Evolutionary conservation across 805 yeast genomes (phyloP), one percentile per base, ranked within the genome.

Genomic region (Cyberlindnera saturnus): DNA sequence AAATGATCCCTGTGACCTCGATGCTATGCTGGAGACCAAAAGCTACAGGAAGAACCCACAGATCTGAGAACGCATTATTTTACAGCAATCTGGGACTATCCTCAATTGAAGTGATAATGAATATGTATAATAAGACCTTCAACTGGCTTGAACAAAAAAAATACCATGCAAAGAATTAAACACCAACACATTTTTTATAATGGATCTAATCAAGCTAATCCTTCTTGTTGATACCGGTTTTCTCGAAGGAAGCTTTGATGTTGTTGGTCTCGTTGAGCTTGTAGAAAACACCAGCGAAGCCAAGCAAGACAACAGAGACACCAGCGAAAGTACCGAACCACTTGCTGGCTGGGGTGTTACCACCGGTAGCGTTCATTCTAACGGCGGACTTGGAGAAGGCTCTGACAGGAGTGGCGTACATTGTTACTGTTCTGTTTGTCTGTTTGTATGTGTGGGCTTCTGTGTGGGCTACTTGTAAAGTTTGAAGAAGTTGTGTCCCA

Each of bases 341-440:
- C 48, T 39, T 32, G 36, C 29, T 20, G 16, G 41, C 35, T 5
- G 47, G 8, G 26, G 54, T 32, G 18, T 47, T 40, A 23, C 45
- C 47, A 18, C 42, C 45, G 19, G 38, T 14, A 30, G 56, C 53
- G 42, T 39, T 51, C 46, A 55, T 41, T 53, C 59, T 55, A 42
- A 46, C 45, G 36, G 50, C 47, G 16, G 62, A 50, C 49, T 48
- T 47, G 45, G 50, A 49, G 55, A 58, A 58, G 40, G 54, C 33
- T 54, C 58, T 57, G 39, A 46, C 50, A 9, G 49, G 41, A 30
- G 62, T 51, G 42, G 61, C 56, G 53, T 44, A 50, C 62, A 58
- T 58, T 38, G 19, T 50, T 34, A 15, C 14, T 34, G 36, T 34
- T 34, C 16, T 34, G n/a, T 34, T 32, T 34, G 28, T 19, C 29